phyloP scores from a whole-genome alignment of 257 asterid genomes.

The Marsdenia floribunda region DNA sequence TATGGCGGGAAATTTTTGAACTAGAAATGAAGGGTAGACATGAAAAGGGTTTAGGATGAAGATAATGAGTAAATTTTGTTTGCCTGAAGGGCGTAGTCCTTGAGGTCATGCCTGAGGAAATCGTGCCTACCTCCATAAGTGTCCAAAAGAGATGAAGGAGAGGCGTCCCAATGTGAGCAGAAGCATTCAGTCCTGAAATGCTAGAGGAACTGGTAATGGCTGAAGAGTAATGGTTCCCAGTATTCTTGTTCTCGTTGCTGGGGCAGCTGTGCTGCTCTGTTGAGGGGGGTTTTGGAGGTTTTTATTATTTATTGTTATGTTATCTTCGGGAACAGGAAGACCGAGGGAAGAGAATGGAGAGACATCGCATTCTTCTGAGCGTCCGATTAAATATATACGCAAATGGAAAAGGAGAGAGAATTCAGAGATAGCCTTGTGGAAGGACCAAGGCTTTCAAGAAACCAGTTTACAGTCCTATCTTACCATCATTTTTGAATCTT shows the following conservation, averaged over 20 bases:
- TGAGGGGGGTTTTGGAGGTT: neutral
- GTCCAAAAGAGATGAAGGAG: neutral
- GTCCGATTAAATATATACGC: no score
- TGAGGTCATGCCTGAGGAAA: conserved; percentile 1
- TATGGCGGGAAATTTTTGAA: conserved; percentile 42
- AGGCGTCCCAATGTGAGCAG: neutral
- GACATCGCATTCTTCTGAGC: neutral
- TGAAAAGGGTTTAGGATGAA: conserved; percentile 12
- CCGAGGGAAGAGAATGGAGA: neutral
- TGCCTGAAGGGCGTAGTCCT: neutral
- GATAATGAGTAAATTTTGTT: neutral
- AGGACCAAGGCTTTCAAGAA: no score
- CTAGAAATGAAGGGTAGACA: conserved; percentile 16
- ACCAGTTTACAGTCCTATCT: no score
- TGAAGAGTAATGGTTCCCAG: neutral
- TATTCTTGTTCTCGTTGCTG: neutral
- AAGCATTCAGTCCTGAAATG: neutral
- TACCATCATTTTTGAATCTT: no score
- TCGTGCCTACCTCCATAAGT: neutral
- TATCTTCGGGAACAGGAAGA: neutral
- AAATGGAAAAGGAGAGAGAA: no score
- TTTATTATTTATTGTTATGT: neutral
- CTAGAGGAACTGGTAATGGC: neutral
- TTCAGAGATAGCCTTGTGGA: no score
- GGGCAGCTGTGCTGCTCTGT: neutral